Evolutionary conservation across 345 rosid genomes (phyloP), one percentile per base, ranked within the genome.

Genomic region (Litchi chinensis): DNA sequence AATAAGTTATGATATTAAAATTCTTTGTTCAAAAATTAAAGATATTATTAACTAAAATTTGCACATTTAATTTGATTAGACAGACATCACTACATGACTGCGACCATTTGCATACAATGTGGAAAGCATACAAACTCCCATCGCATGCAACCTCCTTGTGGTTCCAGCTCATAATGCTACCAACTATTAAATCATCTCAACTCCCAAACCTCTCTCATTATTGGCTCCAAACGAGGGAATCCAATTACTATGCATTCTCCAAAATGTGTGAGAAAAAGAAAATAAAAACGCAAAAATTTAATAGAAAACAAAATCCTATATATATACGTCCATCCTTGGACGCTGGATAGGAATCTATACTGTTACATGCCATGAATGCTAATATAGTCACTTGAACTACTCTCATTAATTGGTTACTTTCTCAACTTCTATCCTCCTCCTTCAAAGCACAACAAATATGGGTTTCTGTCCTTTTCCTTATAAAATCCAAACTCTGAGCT

Each of bases 341-440:
- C n/a, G 15, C 37, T 66, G 79, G 21, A 15, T 48, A 19, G 21
- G 15, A 28, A 50, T 39, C 15, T 39, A 15, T 12, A 54, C 5
- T 19, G 0, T 64, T 28, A 2, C 19, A 48, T 16, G 80, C 11
- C 37, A 54, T 78, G 52, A 82, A 78, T 82, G 82, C 69, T 57
- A 59, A 6, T 11, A 43, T 46, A 76, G 67, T 60, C 70, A 67
- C 65, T 83, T 69, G 76, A 82, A 76, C 86, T 48, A 80, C 88
- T 73, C 68, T 40, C 85, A 84, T 86, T 88, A 76, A 88, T 74
- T 82, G 62, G 48, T 21, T 9, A 48, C 72, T 24, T 59, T 32
- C 87, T 77, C 85, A 86, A 79, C 89, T 46, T 26, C 89, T 76
- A 82, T 82, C 90, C 21, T 69, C 86, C 85, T 68, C 46, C 73